A percentile compares a stretch with the other conserved stretches of the same genome.
These are phyloP conservation scores for Scedosporium dehoogii DNA, from an alignment of 2,329 filamentous ascomycete genomes.

Conservation along the genomic window DNA sequence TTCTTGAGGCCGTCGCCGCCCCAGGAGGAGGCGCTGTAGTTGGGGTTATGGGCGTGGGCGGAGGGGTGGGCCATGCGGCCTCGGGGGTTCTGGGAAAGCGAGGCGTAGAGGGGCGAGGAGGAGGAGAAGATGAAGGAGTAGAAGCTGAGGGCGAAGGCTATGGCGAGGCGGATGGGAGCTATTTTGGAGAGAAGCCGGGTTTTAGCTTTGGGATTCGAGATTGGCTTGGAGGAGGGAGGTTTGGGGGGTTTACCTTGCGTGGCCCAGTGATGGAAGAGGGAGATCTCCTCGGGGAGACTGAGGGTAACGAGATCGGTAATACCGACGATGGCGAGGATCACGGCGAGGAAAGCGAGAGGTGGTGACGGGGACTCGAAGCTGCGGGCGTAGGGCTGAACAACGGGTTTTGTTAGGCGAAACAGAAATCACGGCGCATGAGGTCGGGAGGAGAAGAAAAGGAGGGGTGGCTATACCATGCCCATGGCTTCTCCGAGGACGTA, in stretches of 20 bases:
- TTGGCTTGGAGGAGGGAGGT: slow-evolving; percentile 28
- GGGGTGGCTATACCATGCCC: slow-evolving; percentile 55
- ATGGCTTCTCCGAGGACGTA: slow-evolving; percentile 75
- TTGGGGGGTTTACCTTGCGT: slow-evolving; percentile 46
- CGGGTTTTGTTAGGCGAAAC: background rate
- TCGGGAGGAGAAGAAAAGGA: background rate
- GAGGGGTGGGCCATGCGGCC: slow-evolving; percentile 25
- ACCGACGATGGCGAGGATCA: slow-evolving; percentile 52
- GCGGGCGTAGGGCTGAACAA: slow-evolving; percentile 50
- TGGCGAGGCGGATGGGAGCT: slow-evolving; percentile 55
- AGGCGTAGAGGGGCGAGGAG: slow-evolving; percentile 36
- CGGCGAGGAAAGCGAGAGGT: slow-evolving; percentile 63
- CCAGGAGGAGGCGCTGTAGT: slow-evolving; percentile 30
- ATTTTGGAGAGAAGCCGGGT: background rate
- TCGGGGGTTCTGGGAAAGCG: slow-evolving; percentile 13
- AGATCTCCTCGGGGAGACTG: slow-evolving; percentile 58
- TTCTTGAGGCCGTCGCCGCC: slow-evolving; percentile 67
- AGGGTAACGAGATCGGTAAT: slow-evolving; percentile 56
- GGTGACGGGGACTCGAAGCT: slow-evolving; percentile 60
- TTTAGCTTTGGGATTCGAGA: slow-evolving; percentile 6
- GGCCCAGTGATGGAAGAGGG: slow-evolving; percentile 53
- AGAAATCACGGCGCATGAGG: background rate
- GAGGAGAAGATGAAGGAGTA: slow-evolving; percentile 56
- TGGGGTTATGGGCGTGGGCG: slow-evolving; percentile 21
- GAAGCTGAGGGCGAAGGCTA: slow-evolving; percentile 50